Percentiles rank a stretch among this genome's conserved stretches.
Evolutionary conservation across 495 filamentous ascomycete genomes (phyloP).

Genomic region (Talaromyces liani): DNA sequence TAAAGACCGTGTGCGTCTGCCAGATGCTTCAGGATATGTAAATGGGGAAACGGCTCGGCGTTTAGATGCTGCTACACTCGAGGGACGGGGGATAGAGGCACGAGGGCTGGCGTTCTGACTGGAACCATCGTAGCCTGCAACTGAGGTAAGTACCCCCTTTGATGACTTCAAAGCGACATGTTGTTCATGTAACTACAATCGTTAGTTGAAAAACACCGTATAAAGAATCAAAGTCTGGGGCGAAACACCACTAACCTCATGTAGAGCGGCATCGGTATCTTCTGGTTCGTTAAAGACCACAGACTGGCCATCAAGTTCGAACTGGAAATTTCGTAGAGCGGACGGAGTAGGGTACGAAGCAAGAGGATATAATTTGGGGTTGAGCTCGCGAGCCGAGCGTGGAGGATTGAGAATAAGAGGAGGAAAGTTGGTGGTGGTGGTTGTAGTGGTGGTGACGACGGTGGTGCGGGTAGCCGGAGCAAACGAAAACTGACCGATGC

Average conservation of each 20-base stretch:
- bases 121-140: slow-evolving; percentile 28
- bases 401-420: slow-evolving; percentile 73
- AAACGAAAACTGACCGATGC: slow-evolving; percentile 60
- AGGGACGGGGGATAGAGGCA: slow-evolving; percentile 20
- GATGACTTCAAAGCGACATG: slow-evolving; percentile 42
- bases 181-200: slow-evolving; percentile 40
- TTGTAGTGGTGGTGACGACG: slow-evolving; percentile 88
- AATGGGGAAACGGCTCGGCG: slow-evolving; percentile 51
- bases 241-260: slow-evolving; percentile 44
- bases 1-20: slow-evolving; percentile 19
- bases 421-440: slow-evolving; percentile 82
- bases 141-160: slow-evolving; percentile 48
- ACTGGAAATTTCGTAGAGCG: slow-evolving; percentile 63
- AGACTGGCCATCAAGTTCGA: slow-evolving; percentile 58
- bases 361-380: slow-evolving; percentile 84
- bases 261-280: slow-evolving; percentile 44
- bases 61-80: slow-evolving; percentile 23
- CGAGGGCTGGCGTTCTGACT: slow-evolving; percentile 18
- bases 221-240: not conserved
- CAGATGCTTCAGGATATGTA: slow-evolving; percentile 48
- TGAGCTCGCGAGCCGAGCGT: slow-evolving; percentile 62
- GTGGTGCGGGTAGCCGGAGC: slow-evolving; percentile 68
- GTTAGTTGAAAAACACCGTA: not conserved
- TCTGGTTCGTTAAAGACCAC: slow-evolving; percentile 63
- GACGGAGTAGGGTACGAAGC: slow-evolving; percentile 73